Conservation (phyloP, 306 rosid genomes). For the Cajanus cajan region DNA sequence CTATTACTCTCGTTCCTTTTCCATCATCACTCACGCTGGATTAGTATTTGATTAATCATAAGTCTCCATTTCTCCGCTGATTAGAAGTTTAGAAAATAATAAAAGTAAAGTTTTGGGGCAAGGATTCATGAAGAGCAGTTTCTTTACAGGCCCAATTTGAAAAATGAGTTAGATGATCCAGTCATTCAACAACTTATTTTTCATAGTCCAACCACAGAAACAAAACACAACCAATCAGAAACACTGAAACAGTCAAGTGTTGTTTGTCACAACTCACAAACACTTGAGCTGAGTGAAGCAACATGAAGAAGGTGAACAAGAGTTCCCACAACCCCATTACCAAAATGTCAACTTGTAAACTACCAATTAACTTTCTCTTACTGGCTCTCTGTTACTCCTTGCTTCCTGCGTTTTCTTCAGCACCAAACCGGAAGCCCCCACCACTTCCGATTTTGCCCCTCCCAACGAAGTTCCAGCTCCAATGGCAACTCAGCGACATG, state of each 20-base stretch:
- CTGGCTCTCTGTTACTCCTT: constrained; percentile 7
- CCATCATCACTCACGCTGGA: too few species aligned
- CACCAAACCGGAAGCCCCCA: constrained; percentile 36
- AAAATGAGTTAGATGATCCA: background rate
- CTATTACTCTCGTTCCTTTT: too few species aligned
- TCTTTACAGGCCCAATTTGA: background rate
- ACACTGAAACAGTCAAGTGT: too few species aligned
- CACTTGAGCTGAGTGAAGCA: background rate
- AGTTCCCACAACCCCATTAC: background rate
- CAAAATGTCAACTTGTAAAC: constrained; percentile 19
- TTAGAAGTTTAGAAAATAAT: too few species aligned
- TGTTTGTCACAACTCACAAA: too few species aligned
- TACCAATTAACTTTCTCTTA: constrained; percentile 25
- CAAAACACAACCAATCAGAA: too few species aligned
- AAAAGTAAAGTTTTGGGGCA: background rate
- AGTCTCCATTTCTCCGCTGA: background rate
- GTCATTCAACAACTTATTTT: too few species aligned
- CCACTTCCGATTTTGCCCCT: constrained; percentile 88
- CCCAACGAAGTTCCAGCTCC: constrained; percentile 74
- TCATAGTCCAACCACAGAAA: too few species aligned
- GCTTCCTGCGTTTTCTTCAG: constrained; percentile 19
- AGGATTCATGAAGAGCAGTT: background rate
- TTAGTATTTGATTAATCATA: background rate
- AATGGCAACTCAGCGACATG: constrained; percentile 75
- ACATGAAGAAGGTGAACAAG: background rate